Evolutionary conservation across 1,139 yeast species (phyloP).

Genomic region (Sugiyamaella paludigena): DNA sequence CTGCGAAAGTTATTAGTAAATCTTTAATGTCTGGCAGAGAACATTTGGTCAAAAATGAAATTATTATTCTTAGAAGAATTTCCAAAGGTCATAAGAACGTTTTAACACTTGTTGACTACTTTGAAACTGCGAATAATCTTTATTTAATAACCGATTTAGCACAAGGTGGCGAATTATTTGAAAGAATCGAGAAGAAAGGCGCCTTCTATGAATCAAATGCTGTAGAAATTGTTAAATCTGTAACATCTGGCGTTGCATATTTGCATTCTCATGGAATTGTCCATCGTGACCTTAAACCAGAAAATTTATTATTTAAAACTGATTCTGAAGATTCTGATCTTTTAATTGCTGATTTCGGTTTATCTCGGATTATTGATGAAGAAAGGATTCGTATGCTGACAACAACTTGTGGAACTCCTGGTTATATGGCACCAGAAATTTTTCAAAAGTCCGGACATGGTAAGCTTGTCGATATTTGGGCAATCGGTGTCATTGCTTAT

Average conservation of each 20-base stretch:
- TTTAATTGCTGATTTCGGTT: slow-evolving; percentile 72
- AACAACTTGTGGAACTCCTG: slow-evolving; percentile 61
- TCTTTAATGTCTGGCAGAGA: slow-evolving; percentile 46
- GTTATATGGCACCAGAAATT: slow-evolving; percentile 76
- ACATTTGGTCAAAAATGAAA: slow-evolving; percentile 54
- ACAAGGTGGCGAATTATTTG: slow-evolving; percentile 67
- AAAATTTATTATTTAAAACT: slow-evolving; percentile 64
- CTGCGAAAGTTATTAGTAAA: slow-evolving; percentile 45
- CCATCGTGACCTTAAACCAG: slow-evolving; percentile 93
- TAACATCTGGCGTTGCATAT: slow-evolving; percentile 54
- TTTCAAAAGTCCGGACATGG: slow-evolving; percentile 54
- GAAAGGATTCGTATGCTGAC: slow-evolving; percentile 51
- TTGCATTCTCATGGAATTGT: slow-evolving; percentile 78
- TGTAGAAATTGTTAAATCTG: slow-evolving; percentile 48
- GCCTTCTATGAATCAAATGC: slow-evolving; percentile 52
- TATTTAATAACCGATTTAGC: slow-evolving; percentile 69
- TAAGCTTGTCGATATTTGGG: slow-evolving; percentile 70
- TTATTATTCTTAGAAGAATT: slow-evolving; percentile 48
- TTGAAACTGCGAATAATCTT: slow-evolving; percentile 59
- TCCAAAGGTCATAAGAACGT: slow-evolving; percentile 56
- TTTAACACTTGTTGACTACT: slow-evolving; percentile 63
- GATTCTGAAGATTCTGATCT: slow-evolving; percentile 47
- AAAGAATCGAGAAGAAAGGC: slow-evolving; percentile 53
- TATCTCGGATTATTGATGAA: slow-evolving; percentile 49
- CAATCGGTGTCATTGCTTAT: slow-evolving; percentile 69